A percentile compares a stretch with the other conserved stretches of the same genome.
Conservation (phyloP, 2,329 filamentous ascomycete species). For the Penicillium hesseltinei region DNA sequence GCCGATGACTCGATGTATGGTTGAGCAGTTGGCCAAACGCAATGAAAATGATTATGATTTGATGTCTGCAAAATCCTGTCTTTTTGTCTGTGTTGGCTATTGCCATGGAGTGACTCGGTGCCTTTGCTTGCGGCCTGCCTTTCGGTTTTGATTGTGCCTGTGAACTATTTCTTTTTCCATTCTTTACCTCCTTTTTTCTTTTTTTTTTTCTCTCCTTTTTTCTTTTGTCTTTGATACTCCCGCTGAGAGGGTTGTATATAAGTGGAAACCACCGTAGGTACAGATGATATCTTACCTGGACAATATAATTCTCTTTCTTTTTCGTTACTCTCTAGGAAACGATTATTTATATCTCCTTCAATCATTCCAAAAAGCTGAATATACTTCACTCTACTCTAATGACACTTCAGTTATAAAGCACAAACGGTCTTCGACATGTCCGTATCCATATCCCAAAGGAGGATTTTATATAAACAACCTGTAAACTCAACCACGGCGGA, state of each 20-base stretch:
- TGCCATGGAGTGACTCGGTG: conserved; percentile 1
- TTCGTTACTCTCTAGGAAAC: not conserved
- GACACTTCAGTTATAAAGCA: accelerated
- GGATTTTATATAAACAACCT: not conserved
- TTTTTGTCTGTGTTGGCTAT: not conserved
- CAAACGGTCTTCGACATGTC: not conserved
- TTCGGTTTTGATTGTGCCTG: not conserved
- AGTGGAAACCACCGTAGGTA: not conserved
- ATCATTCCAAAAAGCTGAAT: not conserved
- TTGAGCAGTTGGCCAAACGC: conserved; percentile 13
- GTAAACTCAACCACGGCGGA: not conserved
- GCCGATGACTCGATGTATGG: conserved; percentile 37
- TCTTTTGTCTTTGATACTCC: not conserved
- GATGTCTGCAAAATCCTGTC: not conserved
- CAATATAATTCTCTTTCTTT: not conserved
- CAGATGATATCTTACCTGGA: not conserved
- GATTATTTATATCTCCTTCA: not conserved
- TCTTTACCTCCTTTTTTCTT: not conserved
- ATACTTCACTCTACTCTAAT: not conserved
- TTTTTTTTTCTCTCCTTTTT: not conserved
- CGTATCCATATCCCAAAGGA: not conserved
- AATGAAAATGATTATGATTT: conserved; percentile 11
- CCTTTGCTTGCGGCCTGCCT: not conserved
- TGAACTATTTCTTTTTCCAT: not conserved
- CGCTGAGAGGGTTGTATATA: conserved; percentile 1